These are phyloP conservation scores for Wickerhamomyces bisporus DNA, from an alignment of 805 yeast species.

Conservation along the genomic window DNA sequence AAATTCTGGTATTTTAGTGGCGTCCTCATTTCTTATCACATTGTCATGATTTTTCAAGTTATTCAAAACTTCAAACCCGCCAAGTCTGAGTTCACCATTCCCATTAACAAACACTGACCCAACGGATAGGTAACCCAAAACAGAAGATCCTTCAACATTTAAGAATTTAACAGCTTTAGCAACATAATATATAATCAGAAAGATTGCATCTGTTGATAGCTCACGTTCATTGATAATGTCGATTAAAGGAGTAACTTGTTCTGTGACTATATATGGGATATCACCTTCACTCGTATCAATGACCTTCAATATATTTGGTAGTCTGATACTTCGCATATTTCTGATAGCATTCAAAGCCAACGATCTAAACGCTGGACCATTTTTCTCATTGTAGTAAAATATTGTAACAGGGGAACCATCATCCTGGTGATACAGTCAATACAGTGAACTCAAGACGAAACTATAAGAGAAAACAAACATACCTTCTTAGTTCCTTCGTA, in stretches of 20 bases:
- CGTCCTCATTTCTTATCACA: neutral
- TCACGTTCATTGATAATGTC: conserved; percentile 30
- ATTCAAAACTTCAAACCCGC: conserved; percentile 71
- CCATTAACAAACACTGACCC: conserved; percentile 60
- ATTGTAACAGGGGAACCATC: conserved; percentile 51
- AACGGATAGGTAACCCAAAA: conserved; percentile 58
- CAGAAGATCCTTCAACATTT: conserved; percentile 47
- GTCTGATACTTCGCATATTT: conserved; percentile 49
- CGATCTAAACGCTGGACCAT: conserved; percentile 29
- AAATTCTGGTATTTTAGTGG: conserved; percentile 1
- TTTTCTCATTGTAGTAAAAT: conserved; percentile 54
- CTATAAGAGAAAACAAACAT: conserved; percentile 8
- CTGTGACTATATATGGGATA: conserved; percentile 58
- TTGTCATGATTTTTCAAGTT: conserved; percentile 32
- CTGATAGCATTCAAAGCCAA: conserved; percentile 41
- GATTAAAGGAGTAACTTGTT: conserved; percentile 52
- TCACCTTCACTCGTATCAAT: conserved; percentile 65
- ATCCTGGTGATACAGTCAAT: no score
- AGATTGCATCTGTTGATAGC: conserved; percentile 31
- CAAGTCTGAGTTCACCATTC: conserved; percentile 77
- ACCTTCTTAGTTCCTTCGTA: conserved; percentile 49
- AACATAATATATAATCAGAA: conserved; percentile 54
- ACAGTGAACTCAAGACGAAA: no score
- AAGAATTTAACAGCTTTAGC: conserved; percentile 51
- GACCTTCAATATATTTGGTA: conserved; percentile 64